Base-by-base conservation (phyloP, 2,329 filamentous ascomycete genomes). In the Camillea tinctor region DNA sequence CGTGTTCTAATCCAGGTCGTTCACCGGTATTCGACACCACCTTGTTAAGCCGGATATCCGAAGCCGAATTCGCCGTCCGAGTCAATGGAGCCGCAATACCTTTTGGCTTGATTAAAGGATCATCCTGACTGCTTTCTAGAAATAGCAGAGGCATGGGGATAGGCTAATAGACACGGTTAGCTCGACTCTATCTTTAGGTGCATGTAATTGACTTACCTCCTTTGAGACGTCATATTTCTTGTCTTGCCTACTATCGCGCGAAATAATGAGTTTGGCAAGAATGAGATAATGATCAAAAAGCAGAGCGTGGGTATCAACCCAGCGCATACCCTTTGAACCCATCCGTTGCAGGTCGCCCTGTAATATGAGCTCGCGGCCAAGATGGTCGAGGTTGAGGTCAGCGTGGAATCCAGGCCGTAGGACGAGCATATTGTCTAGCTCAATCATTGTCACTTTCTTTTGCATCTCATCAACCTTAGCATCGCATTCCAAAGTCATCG, bases 241-340 rank as follows among this genome's bases (percentile, higher is more conserved):
- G 57, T 89, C 84, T n/a, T 84, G 85, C 53, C 85, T 86, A 51
- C 87, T 83, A 51, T 88, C 85, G 69, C 93, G 92, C 52, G 87
- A 81, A 11, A 84, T 81, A 3, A 88, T 81, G 7, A 92, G 83
- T 79, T 99, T 99, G 48, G 95, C 91, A 51, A 99, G 79, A 36
- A 99, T 93, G 44, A 99, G 83, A 74, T 97, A 99, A 76, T 99
- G 93, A 70, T 99, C 96, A 71, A 99, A 98, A 0, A 99, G 83
- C 52, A 99, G 84, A 2, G 92, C 93, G 73, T 97, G 93, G 0
- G 92, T 96, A 70, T 99, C 95, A 7, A 98, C 88, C 89, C 94
- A 97, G 64, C 89, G 89, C 72, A 98, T 95, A 59, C 93, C 88
- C 73, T 91, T 96, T 50, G 89, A 91, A 58, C 94, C 93, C 79